Evolutionary conservation across 176 grass and related monocot genomes (phyloP).

Genomic region (Puya raimondii): DNA sequence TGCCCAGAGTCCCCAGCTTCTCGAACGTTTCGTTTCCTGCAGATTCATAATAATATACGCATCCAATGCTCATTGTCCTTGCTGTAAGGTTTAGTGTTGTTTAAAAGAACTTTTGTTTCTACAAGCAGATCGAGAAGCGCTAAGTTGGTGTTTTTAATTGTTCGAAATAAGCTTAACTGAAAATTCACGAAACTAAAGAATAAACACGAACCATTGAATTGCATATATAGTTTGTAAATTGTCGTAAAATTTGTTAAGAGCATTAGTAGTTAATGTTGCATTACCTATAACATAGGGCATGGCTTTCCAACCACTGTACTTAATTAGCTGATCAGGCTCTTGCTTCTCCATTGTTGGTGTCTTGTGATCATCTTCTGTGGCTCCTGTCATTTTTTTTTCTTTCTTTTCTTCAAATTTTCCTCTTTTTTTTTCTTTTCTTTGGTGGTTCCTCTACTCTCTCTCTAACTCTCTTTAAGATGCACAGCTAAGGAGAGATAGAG

Average conservation of each 20-base stretch:
- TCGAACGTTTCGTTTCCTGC: conserved; percentile 84
- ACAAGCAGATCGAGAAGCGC: neutral
- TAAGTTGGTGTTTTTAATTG: too few relatives aligned
- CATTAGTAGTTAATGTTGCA: neutral
- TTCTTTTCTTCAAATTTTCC: neutral
- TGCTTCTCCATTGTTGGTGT: conserved; percentile 14
- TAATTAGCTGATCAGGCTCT: neutral
- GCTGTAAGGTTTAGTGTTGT: neutral
- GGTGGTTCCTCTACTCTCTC: too few relatives aligned
- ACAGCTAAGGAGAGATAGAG: too few relatives aligned
- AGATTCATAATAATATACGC: neutral
- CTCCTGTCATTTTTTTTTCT: neutral
- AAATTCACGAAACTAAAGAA: too few relatives aligned
- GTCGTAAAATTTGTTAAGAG: neutral
- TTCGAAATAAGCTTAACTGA: too few relatives aligned
- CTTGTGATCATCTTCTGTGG: neutral
- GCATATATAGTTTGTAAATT: too few relatives aligned
- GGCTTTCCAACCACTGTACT: conserved; percentile 55
- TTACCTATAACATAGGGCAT: conserved; percentile 84
- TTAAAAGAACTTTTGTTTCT: neutral
- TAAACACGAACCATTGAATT: too few relatives aligned
- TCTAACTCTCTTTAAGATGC: too few relatives aligned
- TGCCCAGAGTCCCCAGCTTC: conserved; percentile 66
- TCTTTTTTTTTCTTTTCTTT: too few relatives aligned
- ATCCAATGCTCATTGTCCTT: neutral